phyloP scores from a whole-genome alignment of 768 basidiomycete genomes.

The Tephrocybe sp. region DNA sequence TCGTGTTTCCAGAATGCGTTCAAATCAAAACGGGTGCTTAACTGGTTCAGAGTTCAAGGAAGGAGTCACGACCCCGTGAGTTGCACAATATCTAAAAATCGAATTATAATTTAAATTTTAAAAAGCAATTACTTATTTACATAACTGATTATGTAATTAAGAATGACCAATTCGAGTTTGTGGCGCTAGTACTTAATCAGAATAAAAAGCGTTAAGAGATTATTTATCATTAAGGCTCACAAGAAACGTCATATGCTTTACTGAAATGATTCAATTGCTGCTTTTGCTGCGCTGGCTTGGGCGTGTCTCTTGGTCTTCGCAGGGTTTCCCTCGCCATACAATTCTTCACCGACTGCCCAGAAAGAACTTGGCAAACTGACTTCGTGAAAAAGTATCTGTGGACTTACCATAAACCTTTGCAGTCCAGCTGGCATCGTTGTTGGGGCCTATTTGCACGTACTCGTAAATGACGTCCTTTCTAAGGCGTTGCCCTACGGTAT shows the following conservation, averaged over 20 bases:
- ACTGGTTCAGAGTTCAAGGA: no score
- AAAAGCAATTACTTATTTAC: slow-evolving; percentile 8
- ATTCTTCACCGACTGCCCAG: slow-evolving; percentile 13
- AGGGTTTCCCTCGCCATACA: slow-evolving; percentile 13
- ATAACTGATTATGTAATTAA: slow-evolving; percentile 12
- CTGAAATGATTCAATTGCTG: slow-evolving; percentile 5
- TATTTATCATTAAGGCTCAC: no score
- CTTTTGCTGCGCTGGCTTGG: slow-evolving; percentile 9
- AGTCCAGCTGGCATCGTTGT: slow-evolving; percentile 25
- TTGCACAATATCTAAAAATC: no score
- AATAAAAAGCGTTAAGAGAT: no score
- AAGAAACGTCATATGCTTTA: no score
- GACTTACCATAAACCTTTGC: slow-evolving; percentile 28
- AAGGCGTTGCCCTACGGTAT: slow-evolving; percentile 14
- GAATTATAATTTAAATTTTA: no score
- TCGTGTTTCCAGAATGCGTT: slow-evolving; percentile 10
- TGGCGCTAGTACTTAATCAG: no score
- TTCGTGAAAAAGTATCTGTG: no score
- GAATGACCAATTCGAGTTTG: background rate
- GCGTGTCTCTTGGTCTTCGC: slow-evolving; percentile 7
- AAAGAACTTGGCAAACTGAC: no score
- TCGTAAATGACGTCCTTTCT: slow-evolving; percentile 12
- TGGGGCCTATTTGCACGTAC: slow-evolving; percentile 19
- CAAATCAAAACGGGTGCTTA: no score
- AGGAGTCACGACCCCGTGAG: no score